Conservation (phyloP, 2,329 filamentous ascomycete genomes). For the Drechslera avenae region DNA sequence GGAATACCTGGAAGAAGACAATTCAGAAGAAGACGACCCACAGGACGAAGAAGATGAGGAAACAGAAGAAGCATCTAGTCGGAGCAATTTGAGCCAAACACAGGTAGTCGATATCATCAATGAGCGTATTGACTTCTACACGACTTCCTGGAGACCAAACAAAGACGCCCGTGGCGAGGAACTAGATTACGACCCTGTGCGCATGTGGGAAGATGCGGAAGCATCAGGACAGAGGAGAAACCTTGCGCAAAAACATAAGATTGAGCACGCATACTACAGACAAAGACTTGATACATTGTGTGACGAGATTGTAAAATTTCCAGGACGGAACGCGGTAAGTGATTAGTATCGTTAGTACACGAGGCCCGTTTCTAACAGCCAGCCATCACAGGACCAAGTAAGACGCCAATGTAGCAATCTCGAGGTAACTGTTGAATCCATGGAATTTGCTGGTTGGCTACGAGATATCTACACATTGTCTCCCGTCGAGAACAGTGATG, state of each 20-base stretch:
- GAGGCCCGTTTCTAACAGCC: not conserved
- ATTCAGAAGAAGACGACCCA: slow-evolving; percentile 8
- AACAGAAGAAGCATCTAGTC: not conserved
- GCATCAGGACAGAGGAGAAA: slow-evolving; percentile 12
- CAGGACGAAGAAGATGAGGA: slow-evolving; percentile 2
- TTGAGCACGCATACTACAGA: slow-evolving; percentile 21
- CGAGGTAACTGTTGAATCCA: slow-evolving; percentile 68
- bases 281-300: slow-evolving; percentile 25
- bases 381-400: slow-evolving; percentile 51
- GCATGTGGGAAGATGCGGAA: slow-evolving; percentile 31
- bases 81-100: slow-evolving; percentile 20
- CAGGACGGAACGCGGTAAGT: slow-evolving; percentile 56
- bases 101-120: slow-evolving; percentile 34
- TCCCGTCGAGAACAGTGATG: slow-evolving; percentile 5
- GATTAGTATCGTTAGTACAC: not conserved
- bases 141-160: slow-evolving; percentile 26
- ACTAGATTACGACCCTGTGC: slow-evolving; percentile 18
- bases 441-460: slow-evolving; percentile 59
- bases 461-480: slow-evolving; percentile 23
- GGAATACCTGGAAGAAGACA: slow-evolving; percentile 16
- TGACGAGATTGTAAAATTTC: slow-evolving; percentile 28
- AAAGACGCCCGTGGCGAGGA: slow-evolving; percentile 15
- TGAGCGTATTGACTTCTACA: slow-evolving; percentile 28
- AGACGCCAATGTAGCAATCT: slow-evolving; percentile 62
- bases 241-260: slow-evolving; percentile 19